Conservation (phyloP, 148 eudicot genomes). For the Rheum nobile region DNA sequence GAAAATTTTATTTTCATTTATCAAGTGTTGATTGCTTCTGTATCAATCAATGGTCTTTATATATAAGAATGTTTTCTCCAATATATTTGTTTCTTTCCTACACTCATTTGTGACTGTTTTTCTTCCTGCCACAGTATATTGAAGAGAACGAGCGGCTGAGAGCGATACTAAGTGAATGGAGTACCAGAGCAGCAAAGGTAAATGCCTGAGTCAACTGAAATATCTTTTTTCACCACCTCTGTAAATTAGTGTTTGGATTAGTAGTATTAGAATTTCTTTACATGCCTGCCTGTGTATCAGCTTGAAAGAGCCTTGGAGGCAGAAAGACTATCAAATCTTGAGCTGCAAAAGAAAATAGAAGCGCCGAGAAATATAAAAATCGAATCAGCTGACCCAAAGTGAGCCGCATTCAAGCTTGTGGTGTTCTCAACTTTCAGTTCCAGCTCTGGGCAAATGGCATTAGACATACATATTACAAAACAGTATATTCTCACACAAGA, state of each 20-base stretch:
- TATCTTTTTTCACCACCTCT: neutral
- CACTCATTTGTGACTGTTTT: neutral
- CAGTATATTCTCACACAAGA: neutral
- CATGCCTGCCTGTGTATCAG: constrained; percentile 18
- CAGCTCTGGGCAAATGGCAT: neutral
- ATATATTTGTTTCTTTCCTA: too few relatives aligned
- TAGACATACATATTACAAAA: neutral
- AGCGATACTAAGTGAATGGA: constrained; percentile 96
- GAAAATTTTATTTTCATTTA: neutral
- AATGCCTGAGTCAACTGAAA: neutral
- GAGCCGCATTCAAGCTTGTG: constrained; percentile 8
- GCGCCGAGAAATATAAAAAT: constrained; percentile 23
- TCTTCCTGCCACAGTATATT: constrained; percentile 43
- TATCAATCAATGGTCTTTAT: neutral
- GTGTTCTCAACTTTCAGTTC: neutral
- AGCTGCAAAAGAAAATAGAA: constrained; percentile 55
- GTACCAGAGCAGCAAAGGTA: constrained; percentile 94
- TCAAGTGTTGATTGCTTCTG: neutral
- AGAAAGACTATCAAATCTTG: constrained; percentile 68
- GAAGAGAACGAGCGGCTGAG: constrained; percentile 95
- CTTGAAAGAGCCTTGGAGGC: constrained; percentile 83
- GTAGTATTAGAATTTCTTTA: neutral
- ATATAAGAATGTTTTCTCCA: neutral
- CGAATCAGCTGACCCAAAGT: constrained; percentile 26
- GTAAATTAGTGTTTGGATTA: neutral